Evolutionary conservation across 2,329 filamentous ascomycete species (phyloP), one percentile per base, ranked within the genome.

Genomic region (Pseudogymnoascus sp.): DNA sequence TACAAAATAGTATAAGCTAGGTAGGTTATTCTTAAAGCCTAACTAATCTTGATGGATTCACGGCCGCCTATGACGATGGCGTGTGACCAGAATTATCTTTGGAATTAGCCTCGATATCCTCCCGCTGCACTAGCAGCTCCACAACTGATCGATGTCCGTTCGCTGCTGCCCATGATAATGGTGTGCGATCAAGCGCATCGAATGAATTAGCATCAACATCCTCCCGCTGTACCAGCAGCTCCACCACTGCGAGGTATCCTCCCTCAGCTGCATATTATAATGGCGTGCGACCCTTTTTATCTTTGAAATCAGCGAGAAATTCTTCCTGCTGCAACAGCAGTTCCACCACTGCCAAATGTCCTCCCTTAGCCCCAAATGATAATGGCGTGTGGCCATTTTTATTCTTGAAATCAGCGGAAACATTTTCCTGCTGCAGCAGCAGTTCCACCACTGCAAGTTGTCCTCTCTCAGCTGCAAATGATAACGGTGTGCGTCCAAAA

Each of bases 291-390:
- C 39, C 39, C 4, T 13, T 3, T 5, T 12, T 9, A 17, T 42
- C 9, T 13, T 9, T 17, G 9, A 25, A 15, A 6, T 42, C 39
- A 42, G 39, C 39, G 12, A 25, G 15, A 21, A 42, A 15, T 3
- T 42, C 39, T 17, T 25, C 15, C 21, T 42, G 21, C 39, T 21
- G 64, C 8, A 73, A 58, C 15, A 74, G 65, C 51, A 71, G 61
- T 27, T 63, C 65, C 6, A 71, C 69, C 7, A 72, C 64, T 33
- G 65, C 68, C 42, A 64, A 63, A 25, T 68, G 67, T 2, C 67
- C 67, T 15, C 68, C 62, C 63, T 17, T 62, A 58, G 60, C 65
- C 62, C 71, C 72, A 31, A 66, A 63, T 27, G 69, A 70, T 25
- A 70, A 60, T 25, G 69, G 63, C 8, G 68, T 71, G 21, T 66